phyloP scores from a whole-genome alignment of 257 asterid genomes.

The Nicotiana paniculata region DNA sequence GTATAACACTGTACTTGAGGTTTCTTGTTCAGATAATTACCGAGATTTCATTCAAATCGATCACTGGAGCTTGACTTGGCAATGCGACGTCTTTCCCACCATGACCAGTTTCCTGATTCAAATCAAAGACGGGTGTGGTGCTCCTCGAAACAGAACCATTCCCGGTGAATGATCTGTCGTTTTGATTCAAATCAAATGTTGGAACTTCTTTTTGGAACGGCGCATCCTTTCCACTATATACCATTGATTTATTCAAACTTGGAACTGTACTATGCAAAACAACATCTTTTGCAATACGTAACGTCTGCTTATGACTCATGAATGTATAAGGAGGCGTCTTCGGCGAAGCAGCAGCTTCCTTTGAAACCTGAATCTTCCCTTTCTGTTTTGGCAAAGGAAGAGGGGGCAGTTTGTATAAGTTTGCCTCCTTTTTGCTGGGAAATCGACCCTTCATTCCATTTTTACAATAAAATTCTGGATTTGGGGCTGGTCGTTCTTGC shows the following conservation, averaged over 20 bases:
- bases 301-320: conserved; percentile 27
- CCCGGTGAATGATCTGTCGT: conserved; percentile 28
- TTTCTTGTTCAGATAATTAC: conserved; percentile 29
- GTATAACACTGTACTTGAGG: background rate
- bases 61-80: conserved; percentile 56
- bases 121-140: conserved; percentile 33
- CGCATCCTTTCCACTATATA: conserved; percentile 26
- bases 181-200: conserved; percentile 29
- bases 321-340: conserved; percentile 8
- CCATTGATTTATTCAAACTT: conserved; percentile 31
- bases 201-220: background rate
- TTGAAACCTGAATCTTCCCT: conserved; percentile 26
- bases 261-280: background rate
- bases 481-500: conserved; percentile 13
- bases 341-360: conserved; percentile 20
- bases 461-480: conserved; percentile 19
- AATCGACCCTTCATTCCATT: conserved; percentile 19
- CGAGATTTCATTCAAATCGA: conserved; percentile 82
- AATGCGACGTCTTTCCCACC: conserved; percentile 37
- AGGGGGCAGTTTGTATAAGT: conserved; percentile 30
- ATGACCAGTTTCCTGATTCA: conserved; percentile 39
- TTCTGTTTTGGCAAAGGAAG: conserved; percentile 29
- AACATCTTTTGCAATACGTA: background rate
- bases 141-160: conserved; percentile 24
- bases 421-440: conserved; percentile 23